phyloP scores from a whole-genome alignment of 768 basidiomycete species.

The Xerocomus potaroensis region DNA sequence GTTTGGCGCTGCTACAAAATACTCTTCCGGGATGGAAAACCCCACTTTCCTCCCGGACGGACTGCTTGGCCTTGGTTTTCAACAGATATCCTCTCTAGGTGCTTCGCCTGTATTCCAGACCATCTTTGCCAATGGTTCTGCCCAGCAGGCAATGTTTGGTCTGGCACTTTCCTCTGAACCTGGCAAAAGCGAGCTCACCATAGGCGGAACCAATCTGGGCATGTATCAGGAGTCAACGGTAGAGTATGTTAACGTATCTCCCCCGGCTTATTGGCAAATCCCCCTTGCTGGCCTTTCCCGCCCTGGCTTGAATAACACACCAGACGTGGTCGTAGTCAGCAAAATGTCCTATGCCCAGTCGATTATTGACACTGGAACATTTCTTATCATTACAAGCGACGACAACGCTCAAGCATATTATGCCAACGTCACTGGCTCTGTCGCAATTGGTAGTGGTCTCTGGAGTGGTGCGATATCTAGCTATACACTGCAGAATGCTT shows the following conservation, averaged over 20 bases:
- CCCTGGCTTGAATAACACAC: constrained; percentile 15
- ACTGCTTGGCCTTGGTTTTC: constrained; percentile 42
- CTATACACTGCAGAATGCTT: neutral
- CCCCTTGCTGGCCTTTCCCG: constrained; percentile 27
- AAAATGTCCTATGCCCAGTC: constrained; percentile 21
- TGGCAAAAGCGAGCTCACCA: constrained; percentile 45
- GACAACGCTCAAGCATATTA: constrained; percentile 27
- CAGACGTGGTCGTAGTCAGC: constrained; percentile 24
- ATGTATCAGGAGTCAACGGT: constrained; percentile 43
- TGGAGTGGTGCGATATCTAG: constrained; percentile 31
- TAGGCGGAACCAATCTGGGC: constrained; percentile 49
- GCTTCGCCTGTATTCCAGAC: constrained; percentile 42
- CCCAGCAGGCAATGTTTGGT: constrained; percentile 39
- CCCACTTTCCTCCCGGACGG: constrained; percentile 35
- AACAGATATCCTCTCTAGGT: constrained; percentile 32
- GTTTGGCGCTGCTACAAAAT: constrained; percentile 40
- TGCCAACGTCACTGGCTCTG: constrained; percentile 26
- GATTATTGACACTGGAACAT: constrained; percentile 35
- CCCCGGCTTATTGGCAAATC: constrained; percentile 37
- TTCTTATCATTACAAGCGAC: constrained; percentile 26
- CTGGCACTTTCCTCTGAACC: constrained; percentile 42
- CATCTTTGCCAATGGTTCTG: constrained; percentile 34
- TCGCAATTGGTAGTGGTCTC: constrained; percentile 27
- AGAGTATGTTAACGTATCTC: constrained; percentile 33
- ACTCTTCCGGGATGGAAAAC: constrained; percentile 30